A percentile compares a stretch with the other conserved stretches of the same genome.
These are phyloP conservation scores for Tylopilus intermedius DNA, from an alignment of 768 basidiomycete genomes.

Conservation along the genomic window DNA sequence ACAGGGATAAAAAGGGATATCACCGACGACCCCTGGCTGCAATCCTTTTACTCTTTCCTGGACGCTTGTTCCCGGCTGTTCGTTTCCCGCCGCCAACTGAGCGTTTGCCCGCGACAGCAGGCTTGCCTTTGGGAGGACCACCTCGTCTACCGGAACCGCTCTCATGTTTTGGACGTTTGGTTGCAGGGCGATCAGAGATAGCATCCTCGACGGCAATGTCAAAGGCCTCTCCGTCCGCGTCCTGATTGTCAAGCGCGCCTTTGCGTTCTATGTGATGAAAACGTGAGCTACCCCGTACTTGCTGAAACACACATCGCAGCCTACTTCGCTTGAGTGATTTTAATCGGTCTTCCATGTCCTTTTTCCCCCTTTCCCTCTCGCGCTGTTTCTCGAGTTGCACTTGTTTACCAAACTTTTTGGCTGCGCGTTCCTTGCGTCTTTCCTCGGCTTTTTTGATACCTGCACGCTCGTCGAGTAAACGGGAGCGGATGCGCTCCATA, in stretches of 20 bases:
- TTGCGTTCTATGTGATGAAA: constrained; percentile 60
- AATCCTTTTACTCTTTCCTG: constrained; percentile 56
- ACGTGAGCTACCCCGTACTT: not conserved
- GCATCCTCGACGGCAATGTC: constrained; percentile 91
- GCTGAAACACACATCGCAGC: not conserved
- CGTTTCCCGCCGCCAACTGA: constrained; percentile 11
- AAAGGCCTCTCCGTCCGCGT: constrained; percentile 57
- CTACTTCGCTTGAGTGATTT: constrained; percentile 88
- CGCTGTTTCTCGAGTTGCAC: constrained; percentile 93
- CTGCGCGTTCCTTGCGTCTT: constrained; percentile 85
- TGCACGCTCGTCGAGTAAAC: constrained; percentile 82
- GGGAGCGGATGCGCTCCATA: constrained; percentile 94
- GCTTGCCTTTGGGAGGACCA: constrained; percentile 36
- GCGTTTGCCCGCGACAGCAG: constrained; percentile 30
- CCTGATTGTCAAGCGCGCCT: constrained; percentile 66
- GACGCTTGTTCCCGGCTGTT: constrained; percentile 42
- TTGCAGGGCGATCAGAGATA: constrained; percentile 62
- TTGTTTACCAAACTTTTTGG: constrained; percentile 98
- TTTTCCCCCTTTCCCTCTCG: constrained; percentile 84
- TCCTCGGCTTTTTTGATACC: constrained; percentile 89
- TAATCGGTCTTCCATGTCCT: constrained; percentile 83
- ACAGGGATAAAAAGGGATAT: constrained; percentile 4
- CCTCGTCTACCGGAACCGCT: constrained; percentile 29
- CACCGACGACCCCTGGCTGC: constrained; percentile 35
- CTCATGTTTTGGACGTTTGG: constrained; percentile 44